phyloP scores from a whole-genome alignment of 352 stramenopile genomes.

The Phytophthora lateralis region DNA sequence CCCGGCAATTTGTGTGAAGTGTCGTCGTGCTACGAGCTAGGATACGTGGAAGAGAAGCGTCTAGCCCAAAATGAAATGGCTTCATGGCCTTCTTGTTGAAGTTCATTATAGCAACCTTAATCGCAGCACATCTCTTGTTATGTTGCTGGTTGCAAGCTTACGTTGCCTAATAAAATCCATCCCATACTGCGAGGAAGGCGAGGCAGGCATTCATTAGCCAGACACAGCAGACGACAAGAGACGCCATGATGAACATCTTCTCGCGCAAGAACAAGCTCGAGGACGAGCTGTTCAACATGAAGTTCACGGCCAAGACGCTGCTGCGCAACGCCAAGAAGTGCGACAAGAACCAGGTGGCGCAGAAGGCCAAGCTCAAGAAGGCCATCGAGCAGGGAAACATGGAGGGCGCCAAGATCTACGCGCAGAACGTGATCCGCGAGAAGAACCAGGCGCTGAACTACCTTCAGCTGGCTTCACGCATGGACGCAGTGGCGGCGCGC shows the following conservation, averaged over 20 bases:
- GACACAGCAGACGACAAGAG: not conserved
- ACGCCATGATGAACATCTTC: conserved; percentile 79
- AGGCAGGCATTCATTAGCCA: not conserved
- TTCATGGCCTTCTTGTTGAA: not conserved
- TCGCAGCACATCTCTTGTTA: no score
- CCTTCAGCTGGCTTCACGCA: conserved; percentile 93
- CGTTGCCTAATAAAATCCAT: conserved; percentile 11
- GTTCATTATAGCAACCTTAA: not conserved
- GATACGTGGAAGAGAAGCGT: no score
- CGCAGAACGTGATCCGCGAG: conserved; percentile 88
- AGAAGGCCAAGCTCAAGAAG: conserved; percentile 97
- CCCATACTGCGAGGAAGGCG: not conserved
- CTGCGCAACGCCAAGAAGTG: conserved; percentile 96
- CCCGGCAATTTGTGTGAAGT: no score
- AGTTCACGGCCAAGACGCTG: conserved; percentile 90
- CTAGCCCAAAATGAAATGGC: not conserved
- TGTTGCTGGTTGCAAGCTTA: no score
- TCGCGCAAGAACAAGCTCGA: conserved; percentile 86
- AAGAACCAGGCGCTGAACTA: conserved; percentile 95
- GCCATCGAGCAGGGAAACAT: conserved; percentile 96
- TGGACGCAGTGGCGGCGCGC: conserved; percentile 95
- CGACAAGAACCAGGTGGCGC: conserved; percentile 96
- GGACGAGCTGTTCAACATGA: conserved; percentile 91
- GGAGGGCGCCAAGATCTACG: conserved; percentile 98
- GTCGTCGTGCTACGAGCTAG: no score